A percentile compares a stretch with the other conserved stretches of the same genome.
Conservation (phyloP, 257 asterid genomes). For the Primulina tabacum region DNA sequence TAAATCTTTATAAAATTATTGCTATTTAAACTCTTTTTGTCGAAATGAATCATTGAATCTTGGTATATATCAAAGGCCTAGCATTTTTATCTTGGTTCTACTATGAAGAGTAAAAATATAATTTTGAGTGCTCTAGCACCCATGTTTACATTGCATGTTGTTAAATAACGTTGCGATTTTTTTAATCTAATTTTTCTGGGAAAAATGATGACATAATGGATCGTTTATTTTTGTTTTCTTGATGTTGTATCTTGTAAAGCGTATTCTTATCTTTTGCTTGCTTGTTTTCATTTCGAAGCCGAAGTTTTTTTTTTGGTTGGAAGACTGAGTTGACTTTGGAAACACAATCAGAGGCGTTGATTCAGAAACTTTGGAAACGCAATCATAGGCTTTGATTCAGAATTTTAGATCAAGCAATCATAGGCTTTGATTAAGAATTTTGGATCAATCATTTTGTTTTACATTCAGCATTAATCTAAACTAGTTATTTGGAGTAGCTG, state of each 20-base stretch:
- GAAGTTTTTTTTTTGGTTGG: neutral
- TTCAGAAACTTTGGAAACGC: neutral
- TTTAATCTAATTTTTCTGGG: no score
- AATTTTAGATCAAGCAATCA: no score
- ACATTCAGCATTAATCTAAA: no score
- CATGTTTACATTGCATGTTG: no score
- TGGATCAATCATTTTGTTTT: no score
- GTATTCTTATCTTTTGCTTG: neutral
- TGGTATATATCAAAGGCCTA: no score
- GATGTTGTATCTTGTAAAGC: neutral
- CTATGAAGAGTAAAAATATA: neutral
- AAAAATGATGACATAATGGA: no score
- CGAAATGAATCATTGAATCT: neutral
- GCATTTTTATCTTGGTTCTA: neutral
- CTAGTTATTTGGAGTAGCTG: no score
- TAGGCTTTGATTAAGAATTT: no score
- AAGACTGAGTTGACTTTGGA: neutral
- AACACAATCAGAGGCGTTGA: neutral
- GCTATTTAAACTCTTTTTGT: slow-evolving; percentile 4
- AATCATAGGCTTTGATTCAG: neutral
- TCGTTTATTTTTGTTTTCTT: neutral
- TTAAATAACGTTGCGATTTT: no score
- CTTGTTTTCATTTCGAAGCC: neutral
- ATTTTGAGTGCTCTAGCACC: neutral
- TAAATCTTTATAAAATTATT: slow-evolving; percentile 21